Percentiles rank a stretch among this genome's conserved stretches.
phyloP scores from a whole-genome alignment of 176 grass and related monocot genomes.

The Themeda triandra region DNA sequence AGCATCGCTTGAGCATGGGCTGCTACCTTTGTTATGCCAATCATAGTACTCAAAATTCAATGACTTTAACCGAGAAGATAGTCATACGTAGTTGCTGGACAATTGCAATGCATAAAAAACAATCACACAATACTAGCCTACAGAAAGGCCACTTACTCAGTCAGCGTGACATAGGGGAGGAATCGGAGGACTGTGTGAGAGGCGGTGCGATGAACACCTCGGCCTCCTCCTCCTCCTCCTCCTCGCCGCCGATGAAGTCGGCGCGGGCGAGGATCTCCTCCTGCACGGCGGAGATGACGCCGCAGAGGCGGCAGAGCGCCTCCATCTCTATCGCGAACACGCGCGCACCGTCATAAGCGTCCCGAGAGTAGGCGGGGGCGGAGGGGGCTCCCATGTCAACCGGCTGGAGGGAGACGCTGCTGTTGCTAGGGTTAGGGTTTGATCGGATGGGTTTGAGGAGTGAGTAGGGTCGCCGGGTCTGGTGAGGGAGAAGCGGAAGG shows the following conservation, averaged over 20 bases:
- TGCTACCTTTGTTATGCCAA: neutral
- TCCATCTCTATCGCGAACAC: neutral
- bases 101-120: neutral
- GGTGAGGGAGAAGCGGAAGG: too few relatives aligned
- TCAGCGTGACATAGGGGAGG: neutral
- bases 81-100: neutral
- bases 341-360: neutral
- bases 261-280: constrained; percentile 15
- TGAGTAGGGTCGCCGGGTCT: too few relatives aligned
- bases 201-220: constrained; percentile 31
- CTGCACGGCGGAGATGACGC: constrained; percentile 33
- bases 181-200: neutral
- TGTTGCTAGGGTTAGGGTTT: neutral
- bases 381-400: too few relatives aligned
- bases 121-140: neutral
- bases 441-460: neutral
- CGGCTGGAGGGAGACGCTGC: neutral
- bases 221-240: neutral
- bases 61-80: neutral
- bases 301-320: neutral
- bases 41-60: neutral
- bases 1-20: too few relatives aligned
- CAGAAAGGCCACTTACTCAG: neutral
- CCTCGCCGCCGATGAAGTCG: neutral
- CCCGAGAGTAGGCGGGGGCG: neutral